phyloP scores from a whole-genome alignment of 352 stramenopile species.

The Globisporangium apiculatum region DNA sequence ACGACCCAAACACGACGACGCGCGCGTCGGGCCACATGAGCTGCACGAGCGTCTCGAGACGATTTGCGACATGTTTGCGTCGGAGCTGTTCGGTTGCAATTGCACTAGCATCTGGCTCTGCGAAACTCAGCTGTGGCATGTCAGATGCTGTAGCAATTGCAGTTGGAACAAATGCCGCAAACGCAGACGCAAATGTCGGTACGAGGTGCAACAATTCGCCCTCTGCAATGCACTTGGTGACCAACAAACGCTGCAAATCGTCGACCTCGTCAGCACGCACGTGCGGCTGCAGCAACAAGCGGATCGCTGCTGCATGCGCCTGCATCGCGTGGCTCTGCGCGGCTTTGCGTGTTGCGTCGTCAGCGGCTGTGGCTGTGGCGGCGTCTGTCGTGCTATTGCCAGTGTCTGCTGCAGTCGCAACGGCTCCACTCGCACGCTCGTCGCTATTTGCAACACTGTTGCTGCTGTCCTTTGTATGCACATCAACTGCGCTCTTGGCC shows the following conservation, averaged over 20 bases:
- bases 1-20: constrained; percentile 68
- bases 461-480: not conserved
- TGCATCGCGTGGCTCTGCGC: constrained; percentile 6
- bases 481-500: not conserved
- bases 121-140: no score
- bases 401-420: no score
- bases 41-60: constrained; percentile 34
- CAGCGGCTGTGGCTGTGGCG: no score
- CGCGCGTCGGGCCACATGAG: constrained; percentile 62
- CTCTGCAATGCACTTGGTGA: constrained; percentile 25
- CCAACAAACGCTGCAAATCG: constrained; percentile 38
- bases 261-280: constrained; percentile 21
- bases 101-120: not conserved
- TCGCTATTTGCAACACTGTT: not conserved
- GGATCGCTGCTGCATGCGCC: constrained; percentile 12
- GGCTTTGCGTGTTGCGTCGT: not conserved
- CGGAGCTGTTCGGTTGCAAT: constrained; percentile 19
- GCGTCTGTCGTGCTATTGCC: no score
- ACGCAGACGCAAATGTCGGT: constrained; percentile 16
- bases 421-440: no score
- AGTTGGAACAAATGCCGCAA: constrained; percentile 2
- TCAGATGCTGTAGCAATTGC: not conserved
- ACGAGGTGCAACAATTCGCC: constrained; percentile 36
- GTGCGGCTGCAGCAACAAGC: constrained; percentile 8
- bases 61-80: constrained; percentile 20